These are phyloP conservation scores for Citeromyces siamensis DNA, from an alignment of 1,139 yeast species.

Conservation along the genomic window DNA sequence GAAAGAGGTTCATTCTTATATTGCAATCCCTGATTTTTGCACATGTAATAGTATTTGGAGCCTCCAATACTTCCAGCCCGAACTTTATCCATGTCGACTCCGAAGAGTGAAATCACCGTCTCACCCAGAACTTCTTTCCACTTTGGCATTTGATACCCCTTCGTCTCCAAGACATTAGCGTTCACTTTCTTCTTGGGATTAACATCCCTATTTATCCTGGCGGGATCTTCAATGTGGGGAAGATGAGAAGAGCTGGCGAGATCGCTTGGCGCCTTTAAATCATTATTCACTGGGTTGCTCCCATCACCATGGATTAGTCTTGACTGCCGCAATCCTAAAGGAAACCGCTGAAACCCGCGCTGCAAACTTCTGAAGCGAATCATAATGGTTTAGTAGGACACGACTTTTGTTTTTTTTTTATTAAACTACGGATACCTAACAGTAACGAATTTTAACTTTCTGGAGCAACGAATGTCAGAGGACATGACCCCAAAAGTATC, in stretches of 20 bases:
- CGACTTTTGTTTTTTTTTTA: slow-evolving; percentile 1
- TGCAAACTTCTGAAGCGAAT: not conserved
- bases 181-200: slow-evolving; percentile 18
- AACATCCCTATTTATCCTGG: slow-evolving; percentile 20
- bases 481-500: no score
- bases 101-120: slow-evolving; percentile 48
- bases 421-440: no score
- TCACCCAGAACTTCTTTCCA: slow-evolving; percentile 72
- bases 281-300: not conserved
- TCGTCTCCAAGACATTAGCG: slow-evolving; percentile 39
- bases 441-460: no score
- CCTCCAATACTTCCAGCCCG: slow-evolving; percentile 96
- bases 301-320: not conserved
- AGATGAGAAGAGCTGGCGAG: slow-evolving; percentile 36
- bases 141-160: slow-evolving; percentile 42
- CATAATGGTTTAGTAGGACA: slow-evolving; percentile 1
- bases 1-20: slow-evolving; percentile 59
- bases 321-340: not conserved
- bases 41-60: slow-evolving; percentile 71
- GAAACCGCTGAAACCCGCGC: not conserved
- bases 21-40: slow-evolving; percentile 74
- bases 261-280: slow-evolving; percentile 23
- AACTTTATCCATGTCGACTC: slow-evolving; percentile 82
- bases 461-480: no score
- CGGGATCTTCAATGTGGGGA: slow-evolving; percentile 31